These are phyloP conservation scores for Edaphochlamys debaryana DNA, from an alignment of 139 green algal genomes.

Conservation along the genomic window DNA sequence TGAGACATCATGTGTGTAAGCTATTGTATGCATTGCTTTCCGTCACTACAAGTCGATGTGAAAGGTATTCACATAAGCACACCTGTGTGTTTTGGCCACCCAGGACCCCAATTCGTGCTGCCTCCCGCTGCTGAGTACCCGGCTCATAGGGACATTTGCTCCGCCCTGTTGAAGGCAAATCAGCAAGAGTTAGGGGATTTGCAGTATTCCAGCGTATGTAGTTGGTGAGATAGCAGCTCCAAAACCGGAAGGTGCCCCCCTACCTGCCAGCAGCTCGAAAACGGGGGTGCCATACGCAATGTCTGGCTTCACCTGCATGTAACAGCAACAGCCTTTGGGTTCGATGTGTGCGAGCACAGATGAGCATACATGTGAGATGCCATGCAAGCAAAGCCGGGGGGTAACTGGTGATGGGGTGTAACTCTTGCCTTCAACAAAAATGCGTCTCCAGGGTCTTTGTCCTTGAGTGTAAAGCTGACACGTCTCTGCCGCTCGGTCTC, in stretches of 20 bases:
- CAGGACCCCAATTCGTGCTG: not conserved
- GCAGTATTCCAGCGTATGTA: not conserved
- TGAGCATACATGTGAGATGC: too few species aligned
- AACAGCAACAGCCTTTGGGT: too few species aligned
- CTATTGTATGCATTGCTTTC: too few species aligned
- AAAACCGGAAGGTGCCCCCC: too few species aligned
- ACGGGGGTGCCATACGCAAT: not conserved
- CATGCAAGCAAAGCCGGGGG: too few species aligned
- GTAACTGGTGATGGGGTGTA: too few species aligned
- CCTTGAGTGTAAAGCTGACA: not conserved
- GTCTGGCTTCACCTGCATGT: not conserved
- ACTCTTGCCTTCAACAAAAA: not conserved
- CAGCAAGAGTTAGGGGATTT: not conserved
- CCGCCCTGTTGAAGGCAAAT: not conserved
- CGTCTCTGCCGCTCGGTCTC: not conserved
- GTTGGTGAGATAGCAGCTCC: not conserved
- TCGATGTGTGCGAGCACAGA: too few species aligned
- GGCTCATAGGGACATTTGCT: not conserved
- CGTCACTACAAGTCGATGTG: too few species aligned
- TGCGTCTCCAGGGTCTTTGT: not conserved
- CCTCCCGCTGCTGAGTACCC: not conserved
- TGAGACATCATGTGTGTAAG: too few species aligned
- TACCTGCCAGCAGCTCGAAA: not conserved
- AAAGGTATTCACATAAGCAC: too few species aligned
- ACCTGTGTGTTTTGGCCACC: not conserved